Conservation (phyloP, 768 basidiomycete species). For the Boletus pseudopeckii region DNA sequence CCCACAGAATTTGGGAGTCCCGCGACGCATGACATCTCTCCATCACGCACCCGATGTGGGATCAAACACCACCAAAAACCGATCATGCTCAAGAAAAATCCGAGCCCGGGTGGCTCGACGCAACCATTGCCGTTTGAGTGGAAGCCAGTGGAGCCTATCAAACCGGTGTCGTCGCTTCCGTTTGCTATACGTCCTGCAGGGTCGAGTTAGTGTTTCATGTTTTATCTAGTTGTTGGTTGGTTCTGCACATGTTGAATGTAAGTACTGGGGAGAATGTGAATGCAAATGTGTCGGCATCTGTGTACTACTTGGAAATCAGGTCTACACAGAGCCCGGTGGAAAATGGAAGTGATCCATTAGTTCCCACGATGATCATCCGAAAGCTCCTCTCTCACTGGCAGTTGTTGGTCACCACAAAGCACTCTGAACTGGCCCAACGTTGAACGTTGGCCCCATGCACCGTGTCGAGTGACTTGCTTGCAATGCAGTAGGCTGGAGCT, state of each 20-base stretch:
- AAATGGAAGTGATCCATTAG: no score
- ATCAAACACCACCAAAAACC: constrained; percentile 36
- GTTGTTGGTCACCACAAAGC: not conserved
- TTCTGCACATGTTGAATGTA: not conserved
- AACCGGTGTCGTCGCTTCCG: constrained; percentile 23
- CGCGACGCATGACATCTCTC: constrained; percentile 9
- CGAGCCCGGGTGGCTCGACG: constrained; percentile 1
- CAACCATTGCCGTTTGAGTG: constrained; percentile 19
- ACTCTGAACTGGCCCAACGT: no score
- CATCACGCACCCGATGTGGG: constrained; percentile 23
- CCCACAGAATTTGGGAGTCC: constrained; percentile 17
- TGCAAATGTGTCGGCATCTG: not conserved
- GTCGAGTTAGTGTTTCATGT: constrained; percentile 5
- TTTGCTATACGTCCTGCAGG: constrained; percentile 22
- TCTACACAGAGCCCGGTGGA: no score
- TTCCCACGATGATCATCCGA: not conserved
- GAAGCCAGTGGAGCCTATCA: constrained; percentile 24
- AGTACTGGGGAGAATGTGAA: not conserved
- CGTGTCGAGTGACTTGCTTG: not conserved
- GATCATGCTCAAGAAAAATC: constrained; percentile 29
- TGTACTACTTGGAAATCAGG: no score
- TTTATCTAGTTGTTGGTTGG: not conserved
- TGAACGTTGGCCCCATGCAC: no score
- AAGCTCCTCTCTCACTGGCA: no score
- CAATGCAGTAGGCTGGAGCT: no score